Base-by-base conservation (phyloP, 371 early-diverging fungal genomes). In the Mucor mucedo region DNA sequence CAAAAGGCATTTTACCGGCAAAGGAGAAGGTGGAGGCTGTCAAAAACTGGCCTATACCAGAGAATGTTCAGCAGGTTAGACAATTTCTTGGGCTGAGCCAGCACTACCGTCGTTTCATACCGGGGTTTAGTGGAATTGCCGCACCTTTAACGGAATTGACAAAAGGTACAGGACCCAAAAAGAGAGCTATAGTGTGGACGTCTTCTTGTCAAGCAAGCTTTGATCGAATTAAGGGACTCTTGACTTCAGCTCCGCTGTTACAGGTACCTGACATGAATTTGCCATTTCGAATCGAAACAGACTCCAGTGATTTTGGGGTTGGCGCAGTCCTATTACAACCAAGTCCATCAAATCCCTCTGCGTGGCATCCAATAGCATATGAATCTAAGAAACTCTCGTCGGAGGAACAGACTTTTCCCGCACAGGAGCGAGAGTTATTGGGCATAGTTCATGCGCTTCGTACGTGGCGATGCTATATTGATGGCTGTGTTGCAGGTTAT, bases 141-240 rank as follows among this genome's bases (percentile, higher is more conserved):
- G 35, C 59, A 0, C 84, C 85, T 2, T 47, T 83, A 0, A 79
- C 71, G 0, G 52, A 70, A 35, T 66, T 83, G 3, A 65, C 78
- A 2, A 40, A 56, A 50, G 8, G 50, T 39, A 39, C 39, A 39
- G 10, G 39, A 6, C 39, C 10, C 6, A 39, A 39, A 39, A 16
- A 48, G 7, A 16, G 55, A 1, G 16, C 39, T 11, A 55, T 56
- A 13, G 5, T 42, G 4, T 77, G 66, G 70, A 68, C 52, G 2
- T 1, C n/a, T 0, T 16, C 59, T 16, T 54, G 63, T 30, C 49
- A 66, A 35, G n/a, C 3, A 0, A 54, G 64, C 2, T 72, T 70
- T 45, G 40, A 74, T 0, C 2, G 5, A 0, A 14, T 69, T 2
- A 71, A 72, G 21, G 3, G 52, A 16, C 3, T 32, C n/a, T 41